Percentiles rank a stretch among this genome's conserved stretches.
phyloP scores from a whole-genome alignment of 768 basidiomycete genomes.

The Hirschioporus abietinus region DNA sequence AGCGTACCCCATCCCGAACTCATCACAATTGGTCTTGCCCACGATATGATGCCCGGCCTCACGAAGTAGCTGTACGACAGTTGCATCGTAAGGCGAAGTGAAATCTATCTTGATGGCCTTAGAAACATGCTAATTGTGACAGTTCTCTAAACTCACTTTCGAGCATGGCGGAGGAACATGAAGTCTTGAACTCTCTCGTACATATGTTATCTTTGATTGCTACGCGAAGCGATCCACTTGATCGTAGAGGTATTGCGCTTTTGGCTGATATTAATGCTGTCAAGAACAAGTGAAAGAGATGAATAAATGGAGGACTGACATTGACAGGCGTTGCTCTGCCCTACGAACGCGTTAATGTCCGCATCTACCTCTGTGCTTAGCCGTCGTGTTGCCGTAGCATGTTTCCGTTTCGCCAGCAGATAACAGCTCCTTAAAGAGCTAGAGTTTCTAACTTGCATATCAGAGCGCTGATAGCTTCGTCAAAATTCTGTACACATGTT shows the following conservation, averaged over 20 bases:
- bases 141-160: slow-evolving; percentile 34
- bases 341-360: slow-evolving; percentile 52
- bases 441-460: too few relatives aligned
- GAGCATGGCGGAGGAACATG: slow-evolving; percentile 78
- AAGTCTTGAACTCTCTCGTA: slow-evolving; percentile 56
- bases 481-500: too few relatives aligned
- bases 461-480: too few relatives aligned
- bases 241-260: not conserved
- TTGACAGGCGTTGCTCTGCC: too few relatives aligned
- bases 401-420: too few relatives aligned
- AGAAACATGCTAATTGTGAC: not conserved
- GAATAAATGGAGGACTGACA: too few relatives aligned
- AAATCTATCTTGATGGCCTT: slow-evolving; percentile 45
- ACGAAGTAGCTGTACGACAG: slow-evolving; percentile 63
- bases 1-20: slow-evolving; percentile 95
- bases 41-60: slow-evolving; percentile 62
- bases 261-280: not conserved
- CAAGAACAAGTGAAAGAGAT: not conserved
- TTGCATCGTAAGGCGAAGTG: slow-evolving; percentile 79
- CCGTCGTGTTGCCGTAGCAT: too few relatives aligned
- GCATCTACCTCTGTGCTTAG: slow-evolving; percentile 24
- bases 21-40: slow-evolving; percentile 94
- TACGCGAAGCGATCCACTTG: slow-evolving; percentile 24
- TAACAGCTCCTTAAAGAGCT: too few relatives aligned
- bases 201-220: slow-evolving; percentile 89